phyloP scores from a whole-genome alignment of 495 filamentous ascomycete genomes.

The Podospora pseudoanserina region DNA sequence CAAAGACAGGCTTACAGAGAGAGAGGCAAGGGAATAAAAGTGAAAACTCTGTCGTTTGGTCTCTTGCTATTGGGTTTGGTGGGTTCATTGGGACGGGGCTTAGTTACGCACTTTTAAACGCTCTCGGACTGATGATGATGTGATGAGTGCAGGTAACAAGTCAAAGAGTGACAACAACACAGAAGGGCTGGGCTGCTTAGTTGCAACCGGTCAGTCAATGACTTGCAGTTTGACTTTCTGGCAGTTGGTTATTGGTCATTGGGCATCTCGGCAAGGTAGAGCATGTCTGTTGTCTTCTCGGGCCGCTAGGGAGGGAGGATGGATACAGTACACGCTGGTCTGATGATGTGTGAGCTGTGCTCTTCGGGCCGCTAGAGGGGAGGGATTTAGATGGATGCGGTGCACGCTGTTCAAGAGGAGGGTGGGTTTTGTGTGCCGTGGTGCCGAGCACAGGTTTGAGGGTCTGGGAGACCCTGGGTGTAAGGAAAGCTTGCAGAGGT shows the following conservation, averaged over 20 bases:
- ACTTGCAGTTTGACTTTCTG: background rate
- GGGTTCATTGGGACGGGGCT: background rate
- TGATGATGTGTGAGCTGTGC: background rate
- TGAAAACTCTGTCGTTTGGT: background rate
- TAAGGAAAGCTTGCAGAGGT: no score
- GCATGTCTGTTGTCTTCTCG: background rate
- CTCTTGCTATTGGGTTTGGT: background rate
- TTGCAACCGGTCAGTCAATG: background rate
- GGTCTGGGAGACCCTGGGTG: background rate
- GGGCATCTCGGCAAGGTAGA: background rate
- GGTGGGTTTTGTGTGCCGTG: background rate
- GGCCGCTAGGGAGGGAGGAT: background rate
- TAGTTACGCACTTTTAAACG: background rate
- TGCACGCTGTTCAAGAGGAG: background rate
- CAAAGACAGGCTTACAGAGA: background rate
- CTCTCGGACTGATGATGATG: background rate
- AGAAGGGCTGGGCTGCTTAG: background rate
- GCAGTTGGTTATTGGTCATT: background rate
- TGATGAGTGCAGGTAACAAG: background rate
- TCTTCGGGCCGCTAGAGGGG: background rate
- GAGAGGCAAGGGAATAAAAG: background rate
- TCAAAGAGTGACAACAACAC: background rate
- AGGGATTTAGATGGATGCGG: background rate
- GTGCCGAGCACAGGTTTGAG: background rate
- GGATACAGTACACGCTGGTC: background rate